Percentiles rank a stretch among this genome's conserved stretches.
Conservation (phyloP, 1,284 basidiomycete genomes). For the Singerocomus inundabilis region DNA sequence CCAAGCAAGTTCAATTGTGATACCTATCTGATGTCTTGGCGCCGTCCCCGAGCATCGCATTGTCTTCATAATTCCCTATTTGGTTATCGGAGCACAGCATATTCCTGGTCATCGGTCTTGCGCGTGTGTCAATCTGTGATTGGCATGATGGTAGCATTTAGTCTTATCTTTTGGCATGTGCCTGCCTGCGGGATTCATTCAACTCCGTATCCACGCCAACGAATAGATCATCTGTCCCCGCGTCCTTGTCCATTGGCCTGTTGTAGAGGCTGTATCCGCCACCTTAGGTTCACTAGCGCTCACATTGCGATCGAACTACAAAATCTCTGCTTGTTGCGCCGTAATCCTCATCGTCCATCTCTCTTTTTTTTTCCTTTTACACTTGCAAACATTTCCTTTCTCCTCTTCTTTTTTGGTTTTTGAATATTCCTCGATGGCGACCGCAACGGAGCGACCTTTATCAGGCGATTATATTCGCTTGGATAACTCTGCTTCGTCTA, state of each 20-base stretch:
- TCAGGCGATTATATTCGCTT: conserved; percentile 24
- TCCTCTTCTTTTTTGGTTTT: no score
- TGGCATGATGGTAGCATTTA: conserved; percentile 8
- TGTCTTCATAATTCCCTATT: conserved; percentile 25
- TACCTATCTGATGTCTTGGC: conserved; percentile 6
- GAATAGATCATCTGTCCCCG: background rate
- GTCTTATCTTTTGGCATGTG: conserved; percentile 15
- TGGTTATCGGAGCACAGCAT: conserved; percentile 21
- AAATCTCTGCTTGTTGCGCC: conserved; percentile 16
- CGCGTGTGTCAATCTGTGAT: conserved; percentile 11
- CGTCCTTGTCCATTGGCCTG: conserved; percentile 13
- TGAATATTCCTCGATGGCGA: background rate
- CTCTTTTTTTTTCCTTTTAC: background rate
- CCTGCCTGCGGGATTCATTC: conserved; percentile 8
- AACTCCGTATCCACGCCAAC: conserved; percentile 1
- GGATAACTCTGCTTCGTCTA: conserved; percentile 20
- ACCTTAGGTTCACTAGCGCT: background rate
- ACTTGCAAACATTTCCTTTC: no score
- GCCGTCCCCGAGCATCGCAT: conserved; percentile 19
- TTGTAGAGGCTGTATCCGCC: conserved; percentile 14
- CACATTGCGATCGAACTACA: conserved; percentile 21
- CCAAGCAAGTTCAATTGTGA: conserved; percentile 62
- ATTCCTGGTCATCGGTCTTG: conserved; percentile 14
- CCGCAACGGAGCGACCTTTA: conserved; percentile 19
- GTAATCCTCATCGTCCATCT: background rate